These are phyloP conservation scores for Pseudogymnoascus destructans DNA, from an alignment of 2,329 filamentous ascomycete species.

Conservation along the genomic window DNA sequence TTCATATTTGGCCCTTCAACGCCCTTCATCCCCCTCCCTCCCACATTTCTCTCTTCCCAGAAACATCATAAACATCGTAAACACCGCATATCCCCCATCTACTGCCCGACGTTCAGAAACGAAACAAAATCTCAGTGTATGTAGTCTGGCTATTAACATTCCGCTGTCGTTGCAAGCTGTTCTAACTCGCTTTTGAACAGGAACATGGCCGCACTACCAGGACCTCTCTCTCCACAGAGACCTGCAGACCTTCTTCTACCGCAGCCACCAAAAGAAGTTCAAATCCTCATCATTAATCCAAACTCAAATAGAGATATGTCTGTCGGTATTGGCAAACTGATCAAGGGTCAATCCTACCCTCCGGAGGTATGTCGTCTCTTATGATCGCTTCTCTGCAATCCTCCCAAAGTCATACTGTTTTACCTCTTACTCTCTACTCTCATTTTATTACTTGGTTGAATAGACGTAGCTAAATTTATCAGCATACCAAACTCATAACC, in stretches of 20 bases:
- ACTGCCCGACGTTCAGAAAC: neutral
- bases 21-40: neutral
- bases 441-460: neutral
- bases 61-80: neutral
- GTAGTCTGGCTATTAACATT: neutral
- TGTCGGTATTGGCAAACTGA: conserved; percentile 41
- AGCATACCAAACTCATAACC: conserved; percentile 35
- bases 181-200: neutral
- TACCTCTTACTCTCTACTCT: neutral
- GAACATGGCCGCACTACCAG: neutral
- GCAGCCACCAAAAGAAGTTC: conserved; percentile 32
- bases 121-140: neutral
- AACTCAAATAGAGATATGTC: conserved; percentile 69
- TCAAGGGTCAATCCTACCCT: conserved; percentile 25
- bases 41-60: neutral
- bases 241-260: neutral
- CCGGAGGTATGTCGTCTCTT: neutral
- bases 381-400: neutral
- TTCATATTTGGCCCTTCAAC: neutral
- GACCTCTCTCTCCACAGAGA: neutral
- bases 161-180: neutral
- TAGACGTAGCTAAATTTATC: neutral
- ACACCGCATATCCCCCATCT: neutral
- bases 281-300: conserved; percentile 56
- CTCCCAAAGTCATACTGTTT: neutral